Conservation (phyloP, 768 basidiomycete genomes). For the Rhizopogon vesiculosus region DNA sequence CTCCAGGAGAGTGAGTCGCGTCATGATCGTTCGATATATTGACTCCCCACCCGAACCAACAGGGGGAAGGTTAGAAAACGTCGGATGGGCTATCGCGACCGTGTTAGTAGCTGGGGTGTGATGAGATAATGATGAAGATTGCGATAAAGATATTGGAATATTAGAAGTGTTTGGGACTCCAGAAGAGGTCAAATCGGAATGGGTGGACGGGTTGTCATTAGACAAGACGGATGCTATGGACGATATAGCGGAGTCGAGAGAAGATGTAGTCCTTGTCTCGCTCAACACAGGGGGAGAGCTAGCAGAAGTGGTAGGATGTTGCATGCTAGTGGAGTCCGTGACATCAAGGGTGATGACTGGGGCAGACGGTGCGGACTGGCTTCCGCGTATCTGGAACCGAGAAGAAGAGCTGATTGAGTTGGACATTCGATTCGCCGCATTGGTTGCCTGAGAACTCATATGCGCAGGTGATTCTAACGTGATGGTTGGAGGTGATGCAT, state of each 20-base stretch:
- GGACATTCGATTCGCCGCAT: background rate
- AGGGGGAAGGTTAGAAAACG: background rate
- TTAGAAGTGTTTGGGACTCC: background rate
- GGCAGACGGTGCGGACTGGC: background rate
- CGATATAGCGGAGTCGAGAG: background rate
- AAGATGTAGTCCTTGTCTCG: background rate
- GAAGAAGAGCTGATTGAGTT: background rate
- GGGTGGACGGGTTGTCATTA: background rate
- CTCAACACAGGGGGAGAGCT: background rate
- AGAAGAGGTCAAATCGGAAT: background rate
- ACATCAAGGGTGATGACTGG: no score
- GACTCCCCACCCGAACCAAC: conserved; percentile 60
- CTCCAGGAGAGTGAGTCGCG: conserved; percentile 81
- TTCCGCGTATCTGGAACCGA: background rate
- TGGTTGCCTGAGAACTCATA: background rate
- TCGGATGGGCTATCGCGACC: background rate
- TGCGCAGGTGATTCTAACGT: background rate
- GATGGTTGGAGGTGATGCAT: background rate
- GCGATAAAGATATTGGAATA: background rate
- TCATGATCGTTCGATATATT: conserved; percentile 95
- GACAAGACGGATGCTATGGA: background rate
- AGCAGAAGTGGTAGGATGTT: background rate
- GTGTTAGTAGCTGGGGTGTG: conserved; percentile 3
- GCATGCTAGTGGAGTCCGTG: background rate
- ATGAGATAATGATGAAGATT: background rate